Conservation (phyloP, 2,329 filamentous ascomycete genomes). For the Cladophialophora carrionii region DNA sequence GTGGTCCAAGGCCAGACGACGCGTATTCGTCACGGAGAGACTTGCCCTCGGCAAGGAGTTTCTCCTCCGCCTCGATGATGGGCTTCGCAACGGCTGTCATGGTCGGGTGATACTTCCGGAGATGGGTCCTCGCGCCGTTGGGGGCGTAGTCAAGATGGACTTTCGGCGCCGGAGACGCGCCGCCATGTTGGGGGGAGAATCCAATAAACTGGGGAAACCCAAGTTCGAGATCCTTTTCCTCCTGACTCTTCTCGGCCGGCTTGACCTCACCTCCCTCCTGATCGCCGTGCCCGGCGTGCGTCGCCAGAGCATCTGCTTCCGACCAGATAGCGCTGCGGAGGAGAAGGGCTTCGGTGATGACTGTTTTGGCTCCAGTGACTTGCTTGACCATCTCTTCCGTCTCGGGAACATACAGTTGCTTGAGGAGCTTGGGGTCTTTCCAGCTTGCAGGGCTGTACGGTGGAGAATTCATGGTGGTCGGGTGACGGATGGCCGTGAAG, state of each 20-base stretch:
- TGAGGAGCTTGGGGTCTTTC: constrained; percentile 38
- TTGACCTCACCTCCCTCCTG: constrained; percentile 4
- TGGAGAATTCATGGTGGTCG: constrained; percentile 35
- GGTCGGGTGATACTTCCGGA: constrained; percentile 39
- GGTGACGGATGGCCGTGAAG: constrained; percentile 32
- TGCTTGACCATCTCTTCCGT: constrained; percentile 39
- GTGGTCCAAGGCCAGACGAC: constrained; percentile 27
- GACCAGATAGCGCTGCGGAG: constrained; percentile 37
- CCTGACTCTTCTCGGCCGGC: constrained; percentile 19
- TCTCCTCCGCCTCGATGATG: constrained; percentile 41
- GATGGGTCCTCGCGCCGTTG: constrained; percentile 38
- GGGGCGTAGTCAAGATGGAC: constrained; percentile 42
- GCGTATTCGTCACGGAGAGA: constrained; percentile 30
- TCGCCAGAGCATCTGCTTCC: constrained; percentile 38
- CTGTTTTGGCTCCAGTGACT: constrained; percentile 40
- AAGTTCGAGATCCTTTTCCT: constrained; percentile 32
- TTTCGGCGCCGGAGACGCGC: constrained; percentile 40
- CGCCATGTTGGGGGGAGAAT: constrained; percentile 31
- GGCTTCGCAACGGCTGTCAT: constrained; percentile 31
- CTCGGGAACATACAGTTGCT: constrained; percentile 39
- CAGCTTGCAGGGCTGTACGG: constrained; percentile 36
- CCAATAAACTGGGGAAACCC: constrained; percentile 39
- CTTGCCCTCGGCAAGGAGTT: constrained; percentile 41
- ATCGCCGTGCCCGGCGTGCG: constrained; percentile 32
- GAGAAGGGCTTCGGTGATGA: constrained; percentile 39